Conservation (phyloP, 257 asterid genomes). For the Lavandula angustifolia region DNA sequence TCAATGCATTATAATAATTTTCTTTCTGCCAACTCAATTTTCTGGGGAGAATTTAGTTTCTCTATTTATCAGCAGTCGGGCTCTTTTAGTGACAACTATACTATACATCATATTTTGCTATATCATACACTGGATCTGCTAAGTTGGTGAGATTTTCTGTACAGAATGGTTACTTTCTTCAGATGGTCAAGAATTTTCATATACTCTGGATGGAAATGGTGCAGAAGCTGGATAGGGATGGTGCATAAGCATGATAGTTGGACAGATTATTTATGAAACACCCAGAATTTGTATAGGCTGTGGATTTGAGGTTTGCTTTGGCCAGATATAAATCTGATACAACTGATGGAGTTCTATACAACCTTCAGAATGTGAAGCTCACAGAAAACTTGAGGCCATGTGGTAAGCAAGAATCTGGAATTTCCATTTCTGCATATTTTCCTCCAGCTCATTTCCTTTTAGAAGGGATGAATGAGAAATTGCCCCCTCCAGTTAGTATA, state of each 20-base stretch:
- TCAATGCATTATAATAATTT: constrained; percentile 10
- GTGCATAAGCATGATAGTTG: background rate
- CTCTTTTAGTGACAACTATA: constrained; percentile 18
- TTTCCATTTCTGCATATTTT: no score
- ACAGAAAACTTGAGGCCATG: no score
- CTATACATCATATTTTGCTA: background rate
- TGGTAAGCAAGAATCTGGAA: no score
- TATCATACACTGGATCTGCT: constrained; percentile 12
- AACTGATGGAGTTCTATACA: no score
- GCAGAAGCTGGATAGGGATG: background rate
- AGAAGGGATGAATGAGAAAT: no score
- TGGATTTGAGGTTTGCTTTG: constrained; percentile 14
- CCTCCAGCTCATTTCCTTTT: no score
- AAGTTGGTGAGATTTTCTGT: background rate
- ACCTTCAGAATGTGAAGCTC: no score
- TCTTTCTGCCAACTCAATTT: constrained; percentile 7
- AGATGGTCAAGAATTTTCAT: background rate
- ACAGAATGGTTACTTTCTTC: constrained; percentile 3
- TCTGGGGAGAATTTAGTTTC: constrained; percentile 7
- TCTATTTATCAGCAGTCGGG: constrained; percentile 14
- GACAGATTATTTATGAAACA: background rate
- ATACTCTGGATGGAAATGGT: constrained; percentile 8
- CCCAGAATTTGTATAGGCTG: constrained; percentile 7
- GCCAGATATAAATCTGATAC: constrained; percentile 4
- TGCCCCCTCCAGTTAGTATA: no score